Percentiles rank a stretch among this genome's conserved stretches.
Evolutionary conservation across 257 asterid species (phyloP).

Genomic region (Solanum tacnaense): DNA sequence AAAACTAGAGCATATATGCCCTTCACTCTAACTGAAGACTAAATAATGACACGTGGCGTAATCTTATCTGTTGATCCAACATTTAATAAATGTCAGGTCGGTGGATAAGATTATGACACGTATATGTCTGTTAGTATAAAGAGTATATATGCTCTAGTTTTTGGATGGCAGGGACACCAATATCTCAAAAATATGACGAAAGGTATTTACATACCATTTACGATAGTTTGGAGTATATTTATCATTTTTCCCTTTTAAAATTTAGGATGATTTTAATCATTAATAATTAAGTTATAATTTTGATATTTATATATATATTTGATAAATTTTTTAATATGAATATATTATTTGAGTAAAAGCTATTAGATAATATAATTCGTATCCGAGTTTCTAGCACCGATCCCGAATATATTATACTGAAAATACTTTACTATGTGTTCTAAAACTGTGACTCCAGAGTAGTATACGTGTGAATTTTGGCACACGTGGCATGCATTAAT

Average conservation of each 20-base stretch:
- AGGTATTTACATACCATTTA: accelerated
- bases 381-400: too few species aligned
- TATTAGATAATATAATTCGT: too few species aligned
- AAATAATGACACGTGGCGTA: accelerated
- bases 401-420: not conserved
- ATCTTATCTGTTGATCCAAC: accelerated
- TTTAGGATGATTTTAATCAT: not conserved
- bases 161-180: accelerated
- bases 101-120: too few species aligned
- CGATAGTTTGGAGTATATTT: accelerated
- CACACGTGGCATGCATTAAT: not conserved
- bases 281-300: not conserved
- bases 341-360: not conserved
- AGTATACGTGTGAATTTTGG: not conserved
- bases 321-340: not conserved
- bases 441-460: not conserved
- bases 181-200: too few species aligned
- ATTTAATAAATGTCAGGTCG: too few species aligned
- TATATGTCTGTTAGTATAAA: too few species aligned
- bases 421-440: not conserved
- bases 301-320: not conserved
- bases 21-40: too few species aligned
- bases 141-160: too few species aligned
- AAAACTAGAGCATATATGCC: too few species aligned
- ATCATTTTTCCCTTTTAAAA: too few species aligned